Base-by-base conservation (phyloP, 768 basidiomycete genomes). In the Pleurotus ostreatus region DNA sequence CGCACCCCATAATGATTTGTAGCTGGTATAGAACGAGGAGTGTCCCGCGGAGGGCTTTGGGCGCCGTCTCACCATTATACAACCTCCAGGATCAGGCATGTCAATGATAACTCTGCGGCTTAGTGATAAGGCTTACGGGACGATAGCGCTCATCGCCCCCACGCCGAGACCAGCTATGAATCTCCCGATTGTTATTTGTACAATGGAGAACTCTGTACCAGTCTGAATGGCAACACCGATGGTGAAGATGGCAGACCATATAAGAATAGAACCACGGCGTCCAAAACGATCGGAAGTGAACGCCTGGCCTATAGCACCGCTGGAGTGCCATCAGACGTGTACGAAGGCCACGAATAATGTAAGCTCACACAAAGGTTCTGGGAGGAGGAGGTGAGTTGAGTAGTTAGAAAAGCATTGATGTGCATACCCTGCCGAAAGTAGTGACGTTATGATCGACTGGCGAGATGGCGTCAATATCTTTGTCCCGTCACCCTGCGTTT, bases 51-150 rank as follows among this genome's bases (percentile, higher is more conserved):
- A 91, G 76, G 1, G 81, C 77, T 63, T 89, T 89, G 0, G 89
- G 89, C 0, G 88, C 81, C 0, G 88, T 86, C 69, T 91, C 89
- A 39, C 89, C 88, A 60, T 87, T 89, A 66, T 90, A 91, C 5
- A 91, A 61, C n/a, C 76, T 71, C n/a, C 25, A 34, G 60, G 8
- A 68, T 70, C 5, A 65, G 68, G 58, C 63, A 64, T 44, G 60
- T 67, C 62, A 57, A 15, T 30, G 8, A 22, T 51, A 37, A n/a
- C 3, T 5, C 13, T 15, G 16, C 23, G n/a, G 46, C 37, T 20
- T 11, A 13, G 53, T 25, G 23, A 15, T n/a, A 8, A 23, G 38
- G 2, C 74, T 59, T 51, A 79, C 62, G 82, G 81, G 9, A 83
- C 80, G 51, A 83, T 79, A 41, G 78, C 79, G 79, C 48, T 16